Evolutionary conservation across 352 stramenopile species (phyloP), one percentile per base, ranked within the genome.

Genomic region (Globisporangium sylvaticum): DNA sequence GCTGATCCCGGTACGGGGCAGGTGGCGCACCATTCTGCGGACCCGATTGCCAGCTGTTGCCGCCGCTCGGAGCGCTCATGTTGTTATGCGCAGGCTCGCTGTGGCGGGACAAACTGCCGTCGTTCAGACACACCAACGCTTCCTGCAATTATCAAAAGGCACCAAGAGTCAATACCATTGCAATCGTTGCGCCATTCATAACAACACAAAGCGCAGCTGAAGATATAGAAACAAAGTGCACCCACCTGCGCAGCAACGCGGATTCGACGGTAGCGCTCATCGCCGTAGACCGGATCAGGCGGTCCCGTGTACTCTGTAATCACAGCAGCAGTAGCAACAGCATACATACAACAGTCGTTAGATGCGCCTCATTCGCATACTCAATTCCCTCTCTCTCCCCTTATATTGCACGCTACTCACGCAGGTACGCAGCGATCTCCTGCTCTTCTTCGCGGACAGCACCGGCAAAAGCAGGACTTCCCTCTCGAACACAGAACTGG

Each of bases 211-310:
- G 4, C 6, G 18, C 42, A 50, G 8, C 18, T 22, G 42, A 50
- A 55, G 18, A 55, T 25, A 55, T 55, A 25, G 48, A 46, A 34
- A 67, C 20, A 42, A 15, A 31, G 10, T 7, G 34, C 59, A 56
- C 15, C 18, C 54, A 91, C 83, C 77, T 94, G 85, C 18, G 81
- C 77, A 31, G 86, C 83, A 18, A 92, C 85, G 15, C 87, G 83
- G 68, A 95, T 91, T n/a, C 86, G 87, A 27, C 87, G 85, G 67
- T 91, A 91, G 64, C 89, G 89, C 65, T 95, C 87, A 52, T 95
- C 86, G 31, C 85, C 85, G 66, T 90, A 90, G 39, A 91, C 77
- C 10, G 87, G 84, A 70, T 95, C 87, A 22, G 79, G 78, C 8
- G 81, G 76, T 0, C 87, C 87, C n/a, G 83, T 85, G 71, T 81